Base-by-base conservation (phyloP, 495 filamentous ascomycete species). In the Oidiodendron maius region DNA sequence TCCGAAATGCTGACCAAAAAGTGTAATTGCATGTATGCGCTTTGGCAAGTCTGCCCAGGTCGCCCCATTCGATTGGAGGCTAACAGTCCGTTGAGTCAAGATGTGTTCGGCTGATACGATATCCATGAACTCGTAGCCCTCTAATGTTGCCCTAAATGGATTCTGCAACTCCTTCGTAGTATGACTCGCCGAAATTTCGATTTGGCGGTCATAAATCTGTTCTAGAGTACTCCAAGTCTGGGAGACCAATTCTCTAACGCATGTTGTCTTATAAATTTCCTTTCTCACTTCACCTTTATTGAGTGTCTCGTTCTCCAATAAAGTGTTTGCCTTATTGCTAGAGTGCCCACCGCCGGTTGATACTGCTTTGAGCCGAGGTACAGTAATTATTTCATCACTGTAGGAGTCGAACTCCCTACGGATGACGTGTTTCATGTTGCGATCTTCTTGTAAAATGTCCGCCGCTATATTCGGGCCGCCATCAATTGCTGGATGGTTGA, bases 1-100 rank as follows among this genome's bases (percentile, higher is more conserved):
- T 11, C 65, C 67, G 47, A 68, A 68, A 1, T 61, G 62, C 1
- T 40, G 40, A 9, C 67, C 65, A 21, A 70, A 53, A 0, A 70
- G 44, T 1, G 60, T 59, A 1, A 67, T 52, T 9, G 61, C 60
- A 15, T 56, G 39, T 2, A 63, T 55, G 12, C 40, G 43, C 16
- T 53, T 46, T 10, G 46, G 46, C 5, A 68, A 62, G 38, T 66
- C 63, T 4, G 66, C 61, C 67, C 65, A 70, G 0, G 62, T 60
- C 20, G 42, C 48, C 10, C 62, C 64, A 17, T 42, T 49, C 3
- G 55, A 12, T 15, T 46, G 23, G 1, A 73, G 44, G 0, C 43
- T 61, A 1, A 59, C 49, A 3, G 58, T 52, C 2, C 61, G 55
- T 20, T 61, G 59, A 34, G 28, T 34, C 23, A 63, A 21, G 9